Conservation (phyloP, 768 basidiomycete species). For the Trametes villosa region DNA sequence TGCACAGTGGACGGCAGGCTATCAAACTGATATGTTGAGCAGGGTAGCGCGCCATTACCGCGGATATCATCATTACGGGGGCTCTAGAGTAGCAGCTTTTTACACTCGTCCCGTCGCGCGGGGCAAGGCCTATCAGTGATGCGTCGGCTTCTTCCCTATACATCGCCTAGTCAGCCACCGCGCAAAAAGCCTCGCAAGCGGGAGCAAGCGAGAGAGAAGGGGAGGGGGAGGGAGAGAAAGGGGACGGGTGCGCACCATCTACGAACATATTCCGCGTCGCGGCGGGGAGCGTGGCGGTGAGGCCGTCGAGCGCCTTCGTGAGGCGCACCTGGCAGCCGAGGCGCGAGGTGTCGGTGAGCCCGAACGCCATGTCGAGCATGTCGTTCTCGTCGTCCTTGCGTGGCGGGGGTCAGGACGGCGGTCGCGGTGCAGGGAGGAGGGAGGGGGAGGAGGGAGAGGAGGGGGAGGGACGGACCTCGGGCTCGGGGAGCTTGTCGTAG, state of each 20-base stretch:
- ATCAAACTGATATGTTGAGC: too few species aligned
- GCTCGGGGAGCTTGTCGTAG: constrained; percentile 89
- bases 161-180: neutral
- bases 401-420: neutral
- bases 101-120: too few species aligned
- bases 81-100: neutral
- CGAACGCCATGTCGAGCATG: constrained; percentile 98
- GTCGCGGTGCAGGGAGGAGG: neutral
- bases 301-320: constrained; percentile 82
- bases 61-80: too few species aligned
- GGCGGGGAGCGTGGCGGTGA: constrained; percentile 81
- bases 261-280: constrained; percentile 98
- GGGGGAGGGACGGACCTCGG: constrained; percentile 45
- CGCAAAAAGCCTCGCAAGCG: neutral
- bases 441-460: neutral
- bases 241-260: constrained; percentile 60
- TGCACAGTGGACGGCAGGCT: too few species aligned
- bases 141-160: constrained; percentile 55
- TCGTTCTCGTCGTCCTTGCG: constrained; percentile 92
- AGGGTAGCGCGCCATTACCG: too few species aligned
- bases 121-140: constrained; percentile 37
- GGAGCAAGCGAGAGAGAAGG: neutral
- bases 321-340: constrained; percentile 81
- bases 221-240: neutral
- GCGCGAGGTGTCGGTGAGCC: constrained; percentile 89